These are phyloP conservation scores for Mediolabrus comicus DNA, from an alignment of 108 stramenopile genomes.

Conservation along the genomic window DNA sequence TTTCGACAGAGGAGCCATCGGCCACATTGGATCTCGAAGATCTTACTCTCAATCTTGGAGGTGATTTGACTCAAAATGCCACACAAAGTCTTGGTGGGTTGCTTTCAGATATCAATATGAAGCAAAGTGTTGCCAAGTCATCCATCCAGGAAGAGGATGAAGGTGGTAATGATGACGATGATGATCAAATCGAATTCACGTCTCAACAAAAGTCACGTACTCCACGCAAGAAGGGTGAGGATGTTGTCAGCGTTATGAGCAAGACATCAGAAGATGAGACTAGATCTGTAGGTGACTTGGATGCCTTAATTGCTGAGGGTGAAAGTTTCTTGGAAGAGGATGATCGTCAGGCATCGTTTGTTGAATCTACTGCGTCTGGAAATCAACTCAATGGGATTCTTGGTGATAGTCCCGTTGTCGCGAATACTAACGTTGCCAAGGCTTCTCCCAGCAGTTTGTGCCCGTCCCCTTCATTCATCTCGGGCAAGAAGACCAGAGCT, in stretches of 20 bases:
- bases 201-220: slow-evolving; percentile 3
- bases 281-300: slow-evolving; percentile 1
- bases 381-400: slow-evolving; percentile 15
- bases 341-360: slow-evolving; percentile 10
- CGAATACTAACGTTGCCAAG: background rate
- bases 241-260: background rate
- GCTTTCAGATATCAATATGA: background rate
- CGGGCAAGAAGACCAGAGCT: slow-evolving; percentile 26
- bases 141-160: background rate
- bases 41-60: background rate
- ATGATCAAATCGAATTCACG: slow-evolving; percentile 10
- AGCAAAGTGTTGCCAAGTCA: background rate
- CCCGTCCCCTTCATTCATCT: slow-evolving; percentile 37
- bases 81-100: background rate
- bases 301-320: background rate
- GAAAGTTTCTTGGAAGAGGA: background rate
- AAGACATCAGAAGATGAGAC: background rate
- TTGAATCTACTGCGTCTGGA: slow-evolving; percentile 20
- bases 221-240: slow-evolving; percentile 3
- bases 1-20: background rate
- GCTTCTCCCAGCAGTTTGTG: slow-evolving; percentile 16
- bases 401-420: background rate
- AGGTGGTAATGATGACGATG: slow-evolving; percentile 4
- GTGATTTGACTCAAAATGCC: slow-evolving; percentile 3
- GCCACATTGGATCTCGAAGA: slow-evolving; percentile 22